Evolutionary conservation across 257 asterid genomes (phyloP).

Genomic region (Salvia miltiorrhiza): DNA sequence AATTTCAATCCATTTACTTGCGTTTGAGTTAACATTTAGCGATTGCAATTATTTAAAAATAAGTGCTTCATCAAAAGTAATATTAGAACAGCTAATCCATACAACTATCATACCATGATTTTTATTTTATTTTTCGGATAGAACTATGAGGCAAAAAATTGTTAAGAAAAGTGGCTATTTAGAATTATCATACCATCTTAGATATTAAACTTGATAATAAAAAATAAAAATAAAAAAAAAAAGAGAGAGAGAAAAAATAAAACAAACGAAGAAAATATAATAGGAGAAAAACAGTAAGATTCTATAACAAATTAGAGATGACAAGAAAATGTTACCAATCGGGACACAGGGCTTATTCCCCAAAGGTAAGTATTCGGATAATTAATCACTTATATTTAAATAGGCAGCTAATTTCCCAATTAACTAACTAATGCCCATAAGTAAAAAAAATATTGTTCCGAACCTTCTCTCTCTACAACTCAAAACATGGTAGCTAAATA

Average conservation of each 20-base stretch:
- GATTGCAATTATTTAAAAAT: no score
- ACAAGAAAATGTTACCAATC: background rate
- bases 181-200: no score
- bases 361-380: background rate
- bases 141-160: no score
- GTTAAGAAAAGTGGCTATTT: no score
- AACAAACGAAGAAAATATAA: background rate
- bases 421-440: background rate
- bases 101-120: no score
- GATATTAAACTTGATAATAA: no score
- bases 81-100: no score
- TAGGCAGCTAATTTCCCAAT: background rate
- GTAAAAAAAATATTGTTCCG: background rate
- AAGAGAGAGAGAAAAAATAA: background rate
- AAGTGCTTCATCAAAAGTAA: no score
- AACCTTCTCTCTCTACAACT: background rate
- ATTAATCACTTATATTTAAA: background rate
- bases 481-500: background rate
- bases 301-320: background rate
- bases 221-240: background rate
- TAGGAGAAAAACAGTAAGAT: background rate
- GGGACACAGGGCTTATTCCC: background rate
- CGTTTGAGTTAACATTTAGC: no score
- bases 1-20: no score
- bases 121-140: no score